phyloP scores from a whole-genome alignment of 108 stramenopile genomes.

The Cyclotella kingstonii region DNA sequence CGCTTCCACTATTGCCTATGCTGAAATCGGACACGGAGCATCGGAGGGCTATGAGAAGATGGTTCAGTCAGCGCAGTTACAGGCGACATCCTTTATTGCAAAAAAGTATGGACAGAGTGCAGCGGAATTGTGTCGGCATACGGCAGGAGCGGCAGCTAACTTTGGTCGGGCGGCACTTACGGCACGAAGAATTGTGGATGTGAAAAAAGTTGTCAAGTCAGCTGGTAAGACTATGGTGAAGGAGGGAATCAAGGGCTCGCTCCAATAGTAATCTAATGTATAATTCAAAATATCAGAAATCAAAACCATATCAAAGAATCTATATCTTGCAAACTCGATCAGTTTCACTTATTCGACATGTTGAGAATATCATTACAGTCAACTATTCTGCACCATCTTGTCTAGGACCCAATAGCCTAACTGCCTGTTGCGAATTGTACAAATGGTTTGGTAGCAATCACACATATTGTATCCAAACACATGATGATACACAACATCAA shows the following conservation, averaged over 20 bases:
- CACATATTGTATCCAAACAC: no score
- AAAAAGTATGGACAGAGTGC: conserved; percentile 30
- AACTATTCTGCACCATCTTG: no score
- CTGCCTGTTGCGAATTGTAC: no score
- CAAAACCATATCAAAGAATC: no score
- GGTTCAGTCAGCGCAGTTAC: conserved; percentile 20
- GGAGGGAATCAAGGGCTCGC: conserved; percentile 14
- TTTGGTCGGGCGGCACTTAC: conserved; percentile 31
- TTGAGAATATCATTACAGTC: no score
- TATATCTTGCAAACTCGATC: no score
- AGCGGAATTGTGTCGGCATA: conserved; percentile 19
- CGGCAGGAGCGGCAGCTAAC: conserved; percentile 30
- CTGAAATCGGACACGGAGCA: conserved; percentile 18
- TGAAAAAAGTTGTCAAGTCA: conserved; percentile 18
- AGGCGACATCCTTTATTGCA: conserved; percentile 21
- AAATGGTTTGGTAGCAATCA: no score
- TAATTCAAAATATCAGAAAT: no score
- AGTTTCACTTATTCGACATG: no score
- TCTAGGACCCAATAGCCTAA: no score
- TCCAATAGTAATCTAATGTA: background rate
- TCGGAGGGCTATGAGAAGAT: conserved; percentile 24
- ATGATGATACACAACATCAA: no score
- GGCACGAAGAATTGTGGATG: conserved; percentile 20
- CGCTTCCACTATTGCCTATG: conserved; percentile 17
- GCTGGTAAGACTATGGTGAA: conserved; percentile 25